Conservation (phyloP, 345 rosid genomes). For the Turnera subulata region DNA sequence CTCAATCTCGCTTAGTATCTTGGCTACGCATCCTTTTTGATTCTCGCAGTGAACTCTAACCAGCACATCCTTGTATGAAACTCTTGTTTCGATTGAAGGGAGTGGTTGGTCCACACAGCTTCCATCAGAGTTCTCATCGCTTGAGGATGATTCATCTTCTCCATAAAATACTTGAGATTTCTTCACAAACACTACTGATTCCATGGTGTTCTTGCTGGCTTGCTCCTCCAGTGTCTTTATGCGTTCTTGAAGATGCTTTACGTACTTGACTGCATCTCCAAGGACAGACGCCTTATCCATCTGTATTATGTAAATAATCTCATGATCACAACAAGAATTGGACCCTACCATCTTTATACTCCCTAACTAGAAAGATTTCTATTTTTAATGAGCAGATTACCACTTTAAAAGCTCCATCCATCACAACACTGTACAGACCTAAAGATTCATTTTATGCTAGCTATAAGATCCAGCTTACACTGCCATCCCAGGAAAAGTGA, state of each 20-base stretch:
- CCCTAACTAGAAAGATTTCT: no score
- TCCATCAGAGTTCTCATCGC: slow-evolving; percentile 19
- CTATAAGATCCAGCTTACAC: no score
- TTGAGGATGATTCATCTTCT: slow-evolving; percentile 35
- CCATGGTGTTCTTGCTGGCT: slow-evolving; percentile 36
- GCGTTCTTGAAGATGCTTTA: slow-evolving; percentile 67
- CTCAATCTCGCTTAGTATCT: slow-evolving; percentile 45
- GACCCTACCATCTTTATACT: no score
- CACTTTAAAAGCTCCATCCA: no score
- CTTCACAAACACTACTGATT: slow-evolving; percentile 50
- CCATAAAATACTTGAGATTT: slow-evolving; percentile 38
- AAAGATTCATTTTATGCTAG: no score
- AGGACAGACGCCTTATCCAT: slow-evolving; percentile 68
- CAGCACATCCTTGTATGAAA: slow-evolving; percentile 49
- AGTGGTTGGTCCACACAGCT: slow-evolving; percentile 15
- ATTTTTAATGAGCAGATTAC: neutral
- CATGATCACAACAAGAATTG: no score
- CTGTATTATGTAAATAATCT: no score
- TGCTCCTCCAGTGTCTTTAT: slow-evolving; percentile 53
- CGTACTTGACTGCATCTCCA: slow-evolving; percentile 54
- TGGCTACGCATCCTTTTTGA: slow-evolving; percentile 33
- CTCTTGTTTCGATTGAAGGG: slow-evolving; percentile 68
- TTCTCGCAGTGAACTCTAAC: slow-evolving; percentile 66
- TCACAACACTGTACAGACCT: no score
- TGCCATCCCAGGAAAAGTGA: no score